Conservation (phyloP, 148 eudicot genomes). For the Polygonum maritimum region DNA sequence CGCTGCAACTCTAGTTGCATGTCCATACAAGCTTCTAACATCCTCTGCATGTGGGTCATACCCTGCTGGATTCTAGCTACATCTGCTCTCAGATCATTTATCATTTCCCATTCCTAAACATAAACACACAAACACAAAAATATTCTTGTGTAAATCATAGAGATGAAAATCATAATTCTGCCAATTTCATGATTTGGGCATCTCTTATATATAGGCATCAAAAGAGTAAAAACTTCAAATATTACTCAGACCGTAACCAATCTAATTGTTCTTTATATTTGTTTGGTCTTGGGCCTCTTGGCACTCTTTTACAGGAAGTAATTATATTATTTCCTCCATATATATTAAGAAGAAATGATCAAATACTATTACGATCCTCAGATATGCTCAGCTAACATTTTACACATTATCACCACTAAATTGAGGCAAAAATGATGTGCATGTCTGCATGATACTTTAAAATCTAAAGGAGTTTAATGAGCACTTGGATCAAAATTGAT, state of each 20-base stretch:
- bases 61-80: slow-evolving; percentile 91
- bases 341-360: not conserved
- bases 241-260: not conserved
- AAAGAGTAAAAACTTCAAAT: not conserved
- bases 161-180: not conserved
- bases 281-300: not conserved
- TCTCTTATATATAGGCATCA: not conserved
- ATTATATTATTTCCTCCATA: not conserved
- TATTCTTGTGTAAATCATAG: not conserved
- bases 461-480: not conserved
- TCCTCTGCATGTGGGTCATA: slow-evolving; percentile 96
- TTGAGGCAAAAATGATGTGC: not conserved
- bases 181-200: not conserved
- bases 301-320: not conserved
- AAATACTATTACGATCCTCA: not conserved
- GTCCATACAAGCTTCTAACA: slow-evolving; percentile 97
- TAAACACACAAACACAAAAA: not conserved
- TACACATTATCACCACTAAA: not conserved
- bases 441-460: not conserved
- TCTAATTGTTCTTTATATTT: not conserved
- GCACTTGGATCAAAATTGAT: not conserved
- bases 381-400: not conserved
- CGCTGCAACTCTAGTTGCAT: slow-evolving; percentile 98
- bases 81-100: slow-evolving; percentile 80
- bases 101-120: slow-evolving; percentile 89